Percentiles rank a stretch among this genome's conserved stretches.
Conservation (phyloP, 1,284 basidiomycete genomes). For the Phellopilus nigrolimitatus region DNA sequence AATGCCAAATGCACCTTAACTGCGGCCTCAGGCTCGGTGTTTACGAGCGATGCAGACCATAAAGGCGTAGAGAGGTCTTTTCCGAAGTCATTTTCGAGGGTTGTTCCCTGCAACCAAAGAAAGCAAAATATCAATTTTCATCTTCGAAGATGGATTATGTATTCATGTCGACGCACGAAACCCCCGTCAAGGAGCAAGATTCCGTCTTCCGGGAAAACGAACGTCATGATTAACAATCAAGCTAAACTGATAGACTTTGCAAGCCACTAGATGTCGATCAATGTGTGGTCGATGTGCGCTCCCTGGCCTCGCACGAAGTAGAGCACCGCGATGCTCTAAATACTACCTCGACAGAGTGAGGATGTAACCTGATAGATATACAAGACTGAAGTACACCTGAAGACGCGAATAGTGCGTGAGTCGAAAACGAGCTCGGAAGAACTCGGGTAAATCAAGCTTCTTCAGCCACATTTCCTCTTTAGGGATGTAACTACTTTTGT, state of each 20-base stretch:
- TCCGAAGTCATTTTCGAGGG: constrained; percentile 54
- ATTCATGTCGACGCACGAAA: constrained; percentile 1
- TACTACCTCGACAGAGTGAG: not conserved
- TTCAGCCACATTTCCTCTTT: too few relatives aligned
- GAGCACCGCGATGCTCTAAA: not conserved
- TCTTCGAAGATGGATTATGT: not conserved
- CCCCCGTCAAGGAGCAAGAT: constrained; percentile 14
- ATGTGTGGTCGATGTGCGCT: too few relatives aligned
- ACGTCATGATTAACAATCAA: constrained; percentile 2
- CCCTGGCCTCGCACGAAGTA: not conserved
- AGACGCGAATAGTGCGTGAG: too few relatives aligned
- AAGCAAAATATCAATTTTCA: too few relatives aligned
- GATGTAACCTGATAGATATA: too few relatives aligned
- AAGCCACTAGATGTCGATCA: not conserved
- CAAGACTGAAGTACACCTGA: too few relatives aligned
- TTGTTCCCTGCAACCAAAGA: constrained; percentile 49
- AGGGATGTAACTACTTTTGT: not conserved
- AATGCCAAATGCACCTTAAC: constrained; percentile 55
- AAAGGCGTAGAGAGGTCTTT: constrained; percentile 51
- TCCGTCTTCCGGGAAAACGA: not conserved
- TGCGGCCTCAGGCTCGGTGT: constrained; percentile 48
- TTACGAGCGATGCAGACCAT: constrained; percentile 63
- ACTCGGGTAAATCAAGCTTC: too few relatives aligned
- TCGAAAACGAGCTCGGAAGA: too few relatives aligned
- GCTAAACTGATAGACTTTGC: not conserved